Evolutionary conservation across 768 basidiomycete species (phyloP), one percentile per base, ranked within the genome.

Genomic region (Boletus rubropictus): DNA sequence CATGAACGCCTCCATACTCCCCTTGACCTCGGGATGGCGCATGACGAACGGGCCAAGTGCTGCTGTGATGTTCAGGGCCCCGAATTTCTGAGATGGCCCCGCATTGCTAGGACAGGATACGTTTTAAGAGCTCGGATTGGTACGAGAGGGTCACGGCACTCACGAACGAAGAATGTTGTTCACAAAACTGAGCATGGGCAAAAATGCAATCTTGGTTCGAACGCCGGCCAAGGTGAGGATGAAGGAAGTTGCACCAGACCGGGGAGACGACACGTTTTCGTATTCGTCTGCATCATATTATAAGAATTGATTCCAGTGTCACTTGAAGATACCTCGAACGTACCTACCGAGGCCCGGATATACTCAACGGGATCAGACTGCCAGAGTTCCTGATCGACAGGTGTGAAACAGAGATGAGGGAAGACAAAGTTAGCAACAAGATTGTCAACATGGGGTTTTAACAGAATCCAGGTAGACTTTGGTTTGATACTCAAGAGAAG

Each of bases 381-480:
- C 88, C 90, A 94, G 5, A 85, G 70, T 35, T 81, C 75, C 56
- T 81, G 73, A 57, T 82, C 81, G 2, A 75, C 65, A 11, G 80
- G 68, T 21, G 81, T 85, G 70, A 93, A 92, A 18, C 81, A 86
- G 22, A 95, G 76, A 58, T 89, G 85, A 25, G 92, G 89, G 74
- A 92, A 94, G 17, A 86, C 81, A 56, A 92, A 91, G 31, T 72
- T 75, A 8, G 84, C 81, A n/a, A 93, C 78, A 5, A 94, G 77
- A 3, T 69, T 79, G 60, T 87, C 75, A 31, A 86, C 79, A 57
- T 90, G 91, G 18, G 90, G 90, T 65, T 92, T 92, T 61, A 95
- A 77, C 31, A 89, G 74, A 3, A 73, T 69, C 90, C 91, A 94
- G 5, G 89, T 95, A n/a, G 88, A 79, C 60, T 89, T 91, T 12